These are phyloP conservation scores for Ceratobasidium sp. DNA, from an alignment of 1,284 basidiomycete species.

Conservation along the genomic window DNA sequence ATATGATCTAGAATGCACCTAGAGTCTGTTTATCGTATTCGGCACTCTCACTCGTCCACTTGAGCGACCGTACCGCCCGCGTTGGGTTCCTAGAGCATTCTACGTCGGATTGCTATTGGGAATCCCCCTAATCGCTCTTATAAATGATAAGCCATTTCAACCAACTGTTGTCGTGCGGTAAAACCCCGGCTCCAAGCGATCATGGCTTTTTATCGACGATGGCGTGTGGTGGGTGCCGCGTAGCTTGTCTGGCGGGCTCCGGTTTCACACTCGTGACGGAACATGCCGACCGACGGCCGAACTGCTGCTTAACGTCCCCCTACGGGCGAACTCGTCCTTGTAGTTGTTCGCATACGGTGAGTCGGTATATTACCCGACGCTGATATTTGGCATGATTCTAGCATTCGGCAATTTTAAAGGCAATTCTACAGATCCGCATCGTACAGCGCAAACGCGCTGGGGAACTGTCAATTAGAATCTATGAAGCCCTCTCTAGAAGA, in stretches of 20 bases:
- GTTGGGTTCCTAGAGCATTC: not conserved
- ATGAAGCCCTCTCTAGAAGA: not conserved
- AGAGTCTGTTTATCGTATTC: not conserved
- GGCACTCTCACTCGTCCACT: not conserved
- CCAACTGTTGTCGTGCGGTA: not conserved
- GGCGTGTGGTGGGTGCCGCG: not conserved
- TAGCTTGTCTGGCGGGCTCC: not conserved
- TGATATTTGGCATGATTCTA: not conserved
- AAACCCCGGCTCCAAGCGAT: not conserved
- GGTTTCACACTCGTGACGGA: not conserved
- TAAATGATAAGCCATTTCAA: not conserved
- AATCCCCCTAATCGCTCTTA: not conserved
- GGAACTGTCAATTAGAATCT: not conserved
- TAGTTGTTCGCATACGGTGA: not conserved
- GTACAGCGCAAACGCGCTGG: not conserved
- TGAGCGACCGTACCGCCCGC: not conserved
- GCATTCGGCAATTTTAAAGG: not conserved
- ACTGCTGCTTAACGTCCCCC: not conserved
- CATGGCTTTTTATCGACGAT: not conserved
- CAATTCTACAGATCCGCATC: not conserved
- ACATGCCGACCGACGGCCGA: not conserved
- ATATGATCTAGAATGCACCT: not conserved
- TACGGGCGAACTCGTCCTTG: not conserved
- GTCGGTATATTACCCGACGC: not conserved
- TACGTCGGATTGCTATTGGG: not conserved